Conservation (phyloP, 176 grass and related monocot species). For the Zoysia japonica region DNA sequence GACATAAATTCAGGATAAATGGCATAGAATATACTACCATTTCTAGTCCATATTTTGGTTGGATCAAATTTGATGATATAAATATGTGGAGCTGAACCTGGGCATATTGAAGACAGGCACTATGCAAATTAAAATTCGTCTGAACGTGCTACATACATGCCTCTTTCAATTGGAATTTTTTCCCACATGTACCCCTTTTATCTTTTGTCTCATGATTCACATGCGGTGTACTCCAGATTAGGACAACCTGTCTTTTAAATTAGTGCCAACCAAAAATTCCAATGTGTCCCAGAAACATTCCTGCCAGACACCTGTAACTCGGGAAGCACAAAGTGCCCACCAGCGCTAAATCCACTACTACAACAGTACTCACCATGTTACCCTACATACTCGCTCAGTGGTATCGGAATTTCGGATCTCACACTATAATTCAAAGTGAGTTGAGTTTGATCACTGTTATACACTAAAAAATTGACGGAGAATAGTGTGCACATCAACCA, state of each 20-base stretch:
- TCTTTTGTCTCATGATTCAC: constrained; percentile 25
- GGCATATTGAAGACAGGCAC: neutral
- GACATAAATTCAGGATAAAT: neutral
- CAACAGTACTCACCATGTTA: constrained; percentile 11
- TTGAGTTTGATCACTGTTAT: neutral
- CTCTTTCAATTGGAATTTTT: neutral
- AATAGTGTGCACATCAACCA: neutral
- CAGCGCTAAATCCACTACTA: constrained; percentile 7
- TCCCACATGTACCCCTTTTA: constrained; percentile 11
- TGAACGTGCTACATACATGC: neutral
- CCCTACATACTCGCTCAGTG: neutral
- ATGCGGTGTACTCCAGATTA: neutral
- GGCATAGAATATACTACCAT: constrained; percentile 13
- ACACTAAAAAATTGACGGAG: constrained; percentile 16
- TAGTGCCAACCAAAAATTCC: neutral
- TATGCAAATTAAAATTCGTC: neutral
- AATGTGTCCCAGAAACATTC: neutral
- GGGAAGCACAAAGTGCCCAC: neutral
- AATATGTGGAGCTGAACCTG: neutral
- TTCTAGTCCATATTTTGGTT: neutral
- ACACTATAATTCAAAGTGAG: neutral
- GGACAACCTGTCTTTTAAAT: constrained; percentile 1
- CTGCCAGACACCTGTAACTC: neutral
- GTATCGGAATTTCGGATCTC: neutral
- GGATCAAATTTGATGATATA: neutral